Evolutionary conservation across 2,329 filamentous ascomycete genomes (phyloP).

Genomic region (Hymenoscyphus repandus): DNA sequence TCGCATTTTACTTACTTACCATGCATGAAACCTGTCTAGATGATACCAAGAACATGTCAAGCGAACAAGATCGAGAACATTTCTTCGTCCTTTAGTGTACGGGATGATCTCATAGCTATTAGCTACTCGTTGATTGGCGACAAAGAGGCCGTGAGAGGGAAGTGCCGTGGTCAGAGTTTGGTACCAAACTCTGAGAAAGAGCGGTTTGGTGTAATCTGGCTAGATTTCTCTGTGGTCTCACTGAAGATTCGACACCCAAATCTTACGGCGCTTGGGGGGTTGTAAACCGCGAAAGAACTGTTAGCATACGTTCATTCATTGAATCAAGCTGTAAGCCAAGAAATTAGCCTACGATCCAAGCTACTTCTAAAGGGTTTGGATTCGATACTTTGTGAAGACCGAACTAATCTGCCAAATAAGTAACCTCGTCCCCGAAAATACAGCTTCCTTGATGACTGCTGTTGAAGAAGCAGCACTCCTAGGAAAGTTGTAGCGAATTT

Average conservation of each 20-base stretch:
- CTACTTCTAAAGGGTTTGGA: conserved; percentile 62
- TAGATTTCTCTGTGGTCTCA: conserved; percentile 66
- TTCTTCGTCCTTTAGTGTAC: too few relatives aligned
- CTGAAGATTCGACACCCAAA: conserved; percentile 81
- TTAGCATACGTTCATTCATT: not conserved
- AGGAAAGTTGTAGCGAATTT: conserved; percentile 78
- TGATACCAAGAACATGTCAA: too few relatives aligned
- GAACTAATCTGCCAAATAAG: conserved; percentile 88
- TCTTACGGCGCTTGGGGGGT: conserved; percentile 81
- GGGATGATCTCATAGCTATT: too few relatives aligned
- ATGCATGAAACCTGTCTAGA: too few relatives aligned
- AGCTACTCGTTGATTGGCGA: too few relatives aligned
- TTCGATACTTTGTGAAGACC: conserved; percentile 83
- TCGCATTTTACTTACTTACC: too few relatives aligned
- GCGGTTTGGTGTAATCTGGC: conserved; percentile 63
- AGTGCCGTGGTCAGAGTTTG: conserved; percentile 1
- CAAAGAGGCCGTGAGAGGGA: not conserved
- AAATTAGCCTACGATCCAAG: conserved; percentile 57
- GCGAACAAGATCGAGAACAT: too few relatives aligned
- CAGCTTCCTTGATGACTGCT: conserved; percentile 59
- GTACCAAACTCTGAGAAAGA: conserved; percentile 63
- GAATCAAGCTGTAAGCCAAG: not conserved
- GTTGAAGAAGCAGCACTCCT: conserved; percentile 50
- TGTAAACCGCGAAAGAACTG: conserved; percentile 56
- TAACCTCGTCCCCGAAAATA: conserved; percentile 67